These are phyloP conservation scores for Diatrype stigma DNA, from an alignment of 2,329 filamentous ascomycete species.

Conservation along the genomic window DNA sequence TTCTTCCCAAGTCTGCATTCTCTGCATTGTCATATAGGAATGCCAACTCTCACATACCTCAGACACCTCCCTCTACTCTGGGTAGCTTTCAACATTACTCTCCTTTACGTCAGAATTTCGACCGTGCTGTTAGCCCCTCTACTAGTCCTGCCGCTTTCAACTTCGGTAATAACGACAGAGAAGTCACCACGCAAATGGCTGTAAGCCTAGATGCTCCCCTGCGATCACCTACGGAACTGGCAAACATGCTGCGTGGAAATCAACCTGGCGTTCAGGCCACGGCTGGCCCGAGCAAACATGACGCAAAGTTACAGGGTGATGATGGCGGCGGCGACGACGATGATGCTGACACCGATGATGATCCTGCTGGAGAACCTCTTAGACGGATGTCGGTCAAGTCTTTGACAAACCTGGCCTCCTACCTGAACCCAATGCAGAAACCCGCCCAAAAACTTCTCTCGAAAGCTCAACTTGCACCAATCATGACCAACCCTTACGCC, in stretches of 20 bases:
- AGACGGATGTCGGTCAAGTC: conserved; percentile 41
- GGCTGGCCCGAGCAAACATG: conserved; percentile 3
- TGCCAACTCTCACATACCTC: conserved; percentile 14
- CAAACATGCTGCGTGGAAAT: conserved; percentile 23
- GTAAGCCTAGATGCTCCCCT: not conserved
- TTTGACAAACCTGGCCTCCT: conserved; percentile 51
- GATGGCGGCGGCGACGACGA: conserved; percentile 25
- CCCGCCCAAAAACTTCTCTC: conserved; percentile 44
- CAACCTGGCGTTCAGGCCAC: conserved; percentile 11
- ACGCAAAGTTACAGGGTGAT: conserved; percentile 7
- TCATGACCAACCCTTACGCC: conserved; percentile 11
- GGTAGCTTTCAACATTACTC: conserved; percentile 39
- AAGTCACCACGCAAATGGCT: not conserved
- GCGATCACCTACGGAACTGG: not conserved
- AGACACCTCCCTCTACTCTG: conserved; percentile 15
- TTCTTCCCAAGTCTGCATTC: conserved; percentile 32
- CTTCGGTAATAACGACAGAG: conserved; percentile 1
- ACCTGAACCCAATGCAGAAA: conserved; percentile 51
- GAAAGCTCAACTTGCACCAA: conserved; percentile 19
- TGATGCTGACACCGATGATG: conserved; percentile 21
- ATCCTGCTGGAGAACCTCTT: conserved; percentile 26
- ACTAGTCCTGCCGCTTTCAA: conserved; percentile 3
- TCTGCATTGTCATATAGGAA: conserved; percentile 31
- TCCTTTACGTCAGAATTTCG: conserved; percentile 51
- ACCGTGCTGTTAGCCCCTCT: conserved; percentile 44